Evolutionary conservation across 1,284 basidiomycete species (phyloP), one percentile per base, ranked within the genome.

Genomic region (Ganoderma lucidum): DNA sequence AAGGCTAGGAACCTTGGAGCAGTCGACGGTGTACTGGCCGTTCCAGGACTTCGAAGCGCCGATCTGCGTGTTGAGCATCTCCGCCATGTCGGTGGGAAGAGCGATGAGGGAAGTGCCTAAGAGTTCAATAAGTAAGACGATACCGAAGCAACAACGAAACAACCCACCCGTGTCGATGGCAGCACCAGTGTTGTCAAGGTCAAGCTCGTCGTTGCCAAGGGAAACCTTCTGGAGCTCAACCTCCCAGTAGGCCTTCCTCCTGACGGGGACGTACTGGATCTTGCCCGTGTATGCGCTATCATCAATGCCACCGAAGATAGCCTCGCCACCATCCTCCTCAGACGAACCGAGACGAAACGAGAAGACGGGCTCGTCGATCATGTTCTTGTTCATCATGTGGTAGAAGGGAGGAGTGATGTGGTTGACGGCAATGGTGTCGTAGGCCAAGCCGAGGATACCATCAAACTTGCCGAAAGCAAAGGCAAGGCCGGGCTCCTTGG

Each of bases 391-490:
- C 76, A 99, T 85, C 96, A 99, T 95, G 81, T 88, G 92, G 84
- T 98, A 99, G 84, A 99, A 97, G 0, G 98, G 97, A 61, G 98
- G 98, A 0, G 90, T 88, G 75, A 99, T 96, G 77, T 91, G 90
- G 84, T 98, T 96, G 74, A 99, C 98, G 14, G 95, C 89, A 78
- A 99, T 99, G 69, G 96, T 98, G 83, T 99, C 92, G 80, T 98
- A 99, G 14, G 83, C 98, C 70, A 99, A 92, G 76, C 98, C 98
- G 44, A 98, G 86, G 75, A 99, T 99, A 73, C 97, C 97, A 81
- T 99, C 97, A 77, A 96, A 96, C 92, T 94, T 96, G 81, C 95
- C 97, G 77, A 98, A 98, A 32, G 97, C 97, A 81, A 99, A 99
- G 8, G 97, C 93, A 70, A 99, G 91, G 70, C 98, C 98, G 59